phyloP scores from a whole-genome alignment of 202 grass and related monocot species.

The Brachypodium distachyon region DNA sequence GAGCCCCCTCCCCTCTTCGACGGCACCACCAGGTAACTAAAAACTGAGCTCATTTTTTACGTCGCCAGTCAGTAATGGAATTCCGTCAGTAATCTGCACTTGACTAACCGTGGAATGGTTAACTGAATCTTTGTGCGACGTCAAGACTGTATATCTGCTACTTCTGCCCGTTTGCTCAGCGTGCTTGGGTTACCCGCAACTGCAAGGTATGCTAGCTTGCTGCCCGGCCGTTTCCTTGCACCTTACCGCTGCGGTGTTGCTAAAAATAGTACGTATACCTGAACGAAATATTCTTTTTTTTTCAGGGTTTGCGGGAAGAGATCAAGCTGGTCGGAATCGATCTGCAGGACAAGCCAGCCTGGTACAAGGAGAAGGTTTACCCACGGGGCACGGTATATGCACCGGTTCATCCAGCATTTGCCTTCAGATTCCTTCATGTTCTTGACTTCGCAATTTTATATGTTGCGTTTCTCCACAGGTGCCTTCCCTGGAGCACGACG shows the following conservation, averaged over 20 bases:
- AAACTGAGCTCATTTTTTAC: neutral
- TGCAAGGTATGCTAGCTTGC: slow-evolving; percentile 31
- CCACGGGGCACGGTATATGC: slow-evolving; percentile 54
- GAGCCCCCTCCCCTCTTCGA: slow-evolving; percentile 53
- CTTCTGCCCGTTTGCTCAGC: slow-evolving; percentile 49
- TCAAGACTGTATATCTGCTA: slow-evolving; percentile 35
- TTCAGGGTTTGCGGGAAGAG: slow-evolving; percentile 59
- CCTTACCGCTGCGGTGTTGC: no score
- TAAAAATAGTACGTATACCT: no score
- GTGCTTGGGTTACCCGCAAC: slow-evolving; percentile 48
- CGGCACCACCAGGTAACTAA: slow-evolving; percentile 66
- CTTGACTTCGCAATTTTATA: neutral
- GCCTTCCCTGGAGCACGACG: slow-evolving; percentile 66
- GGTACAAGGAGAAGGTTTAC: slow-evolving; percentile 87
- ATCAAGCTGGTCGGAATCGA: slow-evolving; percentile 66
- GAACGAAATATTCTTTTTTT: neutral
- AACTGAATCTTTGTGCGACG: neutral
- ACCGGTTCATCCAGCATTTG: neutral
- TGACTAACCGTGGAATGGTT: no score
- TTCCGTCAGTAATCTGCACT: no score
- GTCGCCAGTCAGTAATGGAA: neutral
- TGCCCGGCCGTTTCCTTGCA: no score
- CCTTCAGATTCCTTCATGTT: neutral
- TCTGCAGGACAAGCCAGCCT: slow-evolving; percentile 61
- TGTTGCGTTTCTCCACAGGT: slow-evolving; percentile 25